A percentile compares a stretch with the other conserved stretches of the same genome.
Conservation (phyloP, 176 grass and related monocot species). For the Rhynchospora tenuis region DNA sequence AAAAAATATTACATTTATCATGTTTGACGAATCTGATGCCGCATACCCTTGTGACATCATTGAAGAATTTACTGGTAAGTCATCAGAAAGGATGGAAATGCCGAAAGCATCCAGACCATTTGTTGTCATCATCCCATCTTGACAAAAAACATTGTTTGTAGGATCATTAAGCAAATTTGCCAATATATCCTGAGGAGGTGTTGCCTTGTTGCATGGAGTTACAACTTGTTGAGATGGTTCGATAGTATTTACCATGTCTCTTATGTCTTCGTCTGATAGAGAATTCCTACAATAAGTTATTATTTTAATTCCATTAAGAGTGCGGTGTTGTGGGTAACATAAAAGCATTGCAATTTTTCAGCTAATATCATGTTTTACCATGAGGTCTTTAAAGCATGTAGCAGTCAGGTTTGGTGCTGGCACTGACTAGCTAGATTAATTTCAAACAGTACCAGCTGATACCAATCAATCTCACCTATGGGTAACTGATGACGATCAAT, state of each 20-base stretch:
- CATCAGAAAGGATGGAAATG: background rate
- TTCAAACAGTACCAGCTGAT: background rate
- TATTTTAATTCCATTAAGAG: background rate
- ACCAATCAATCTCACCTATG: background rate
- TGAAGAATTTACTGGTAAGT: conserved; percentile 17
- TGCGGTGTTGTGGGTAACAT: background rate
- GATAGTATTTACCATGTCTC: background rate
- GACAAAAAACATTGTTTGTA: background rate
- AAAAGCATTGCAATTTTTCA: background rate
- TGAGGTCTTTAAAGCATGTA: background rate
- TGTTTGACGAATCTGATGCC: background rate
- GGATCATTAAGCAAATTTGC: conserved; percentile 22
- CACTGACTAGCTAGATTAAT: background rate
- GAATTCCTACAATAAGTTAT: conserved; percentile 13
- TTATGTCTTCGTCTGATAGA: conserved; percentile 23
- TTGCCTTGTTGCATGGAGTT: background rate
- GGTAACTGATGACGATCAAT: background rate
- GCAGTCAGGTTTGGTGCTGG: background rate
- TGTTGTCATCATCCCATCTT: background rate
- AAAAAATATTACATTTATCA: conserved; percentile 4
- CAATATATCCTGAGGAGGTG: background rate
- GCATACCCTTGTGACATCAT: conserved; percentile 13
- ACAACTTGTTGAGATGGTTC: conserved; percentile 12
- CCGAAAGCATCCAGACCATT: conserved; percentile 12
- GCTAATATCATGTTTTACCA: background rate